Base-by-base conservation (phyloP, 495 filamentous ascomycete species). In the Clavariopsis aquatica region DNA sequence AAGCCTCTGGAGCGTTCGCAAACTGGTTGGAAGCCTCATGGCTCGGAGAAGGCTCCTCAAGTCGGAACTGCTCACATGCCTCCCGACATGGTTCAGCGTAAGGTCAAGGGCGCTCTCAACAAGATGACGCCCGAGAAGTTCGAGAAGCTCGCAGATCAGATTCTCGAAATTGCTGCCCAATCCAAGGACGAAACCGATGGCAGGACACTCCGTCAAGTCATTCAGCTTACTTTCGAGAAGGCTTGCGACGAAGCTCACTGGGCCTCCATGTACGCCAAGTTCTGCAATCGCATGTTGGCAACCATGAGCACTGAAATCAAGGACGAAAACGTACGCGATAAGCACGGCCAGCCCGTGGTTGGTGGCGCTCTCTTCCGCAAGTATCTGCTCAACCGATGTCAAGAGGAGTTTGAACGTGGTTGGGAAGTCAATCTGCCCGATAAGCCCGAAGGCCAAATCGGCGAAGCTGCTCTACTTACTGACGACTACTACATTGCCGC, bases 71-170 rank as follows among this genome's bases (percentile, higher is more conserved):
- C 80, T 46, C 83, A 89, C 69, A 80, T 99, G 80, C 81, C 93
- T 62, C 95, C 94, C 19, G 91, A 93, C 64, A 86, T 94, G 78
- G 94, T 99, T 67, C 94, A 99, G 78, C 87, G 94, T 66, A 99
- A 98, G 85, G 95, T 98, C 73, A 99, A 99, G 85, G 90, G 91
- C 57, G 89, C 89, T 51, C 80, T 99, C 69, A 98, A 99, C 84
- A 98, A 98, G 88, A 98, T 99, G 95, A 97, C 94, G 0, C 94
- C 94, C 0, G 94, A 98, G 78, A 98, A 97, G 71, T 99, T 99
- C 74, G 92, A 97, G 69, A 91, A 88, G 81, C 96, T 99, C 62
- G 82, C 94, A 20, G 87, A 90, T 53, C 92, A 98, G 76, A 96
- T 99, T 57, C 83, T 98, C 26, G 84, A 87, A 38, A 98, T 99